Percentiles rank a stretch among this genome's conserved stretches.
phyloP scores from a whole-genome alignment of 306 rosid genomes.

The Citrullus colocynthis region DNA sequence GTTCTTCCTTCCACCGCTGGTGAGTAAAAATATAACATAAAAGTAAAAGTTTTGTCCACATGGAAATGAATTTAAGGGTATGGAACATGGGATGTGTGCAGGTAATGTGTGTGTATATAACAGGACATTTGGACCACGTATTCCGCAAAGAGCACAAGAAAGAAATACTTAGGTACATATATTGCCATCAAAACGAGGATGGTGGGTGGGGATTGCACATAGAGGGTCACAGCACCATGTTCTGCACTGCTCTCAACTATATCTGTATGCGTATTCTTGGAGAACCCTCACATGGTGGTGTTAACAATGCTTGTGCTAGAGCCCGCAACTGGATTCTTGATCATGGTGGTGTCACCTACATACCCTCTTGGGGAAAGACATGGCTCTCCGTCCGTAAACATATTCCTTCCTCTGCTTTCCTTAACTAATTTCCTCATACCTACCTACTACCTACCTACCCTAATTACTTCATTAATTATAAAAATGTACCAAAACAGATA shows the following conservation, averaged over 20 bases:
- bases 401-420: too few relatives aligned
- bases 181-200: slow-evolving; percentile 71
- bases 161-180: slow-evolving; percentile 62
- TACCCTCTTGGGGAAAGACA: slow-evolving; percentile 77
- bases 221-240: slow-evolving; percentile 74
- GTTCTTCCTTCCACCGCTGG: slow-evolving; percentile 67
- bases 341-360: slow-evolving; percentile 50
- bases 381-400: slow-evolving; percentile 31
- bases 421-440: too few relatives aligned
- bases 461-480: too few relatives aligned
- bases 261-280: slow-evolving; percentile 58
- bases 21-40: not conserved
- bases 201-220: slow-evolving; percentile 84
- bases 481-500: slow-evolving; percentile 17
- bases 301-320: slow-evolving; percentile 43
- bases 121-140: slow-evolving; percentile 38
- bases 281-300: slow-evolving; percentile 51
- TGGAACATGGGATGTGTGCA: not conserved
- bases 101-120: slow-evolving; percentile 50
- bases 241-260: slow-evolving; percentile 48
- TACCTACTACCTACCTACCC: too few relatives aligned
- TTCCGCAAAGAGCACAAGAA: slow-evolving; percentile 31
- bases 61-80: not conserved
- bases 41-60: not conserved
- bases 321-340: slow-evolving; percentile 64